Evolutionary conservation across 257 asterid genomes (phyloP).

Genomic region (Phtheirospermum japonicum): DNA sequence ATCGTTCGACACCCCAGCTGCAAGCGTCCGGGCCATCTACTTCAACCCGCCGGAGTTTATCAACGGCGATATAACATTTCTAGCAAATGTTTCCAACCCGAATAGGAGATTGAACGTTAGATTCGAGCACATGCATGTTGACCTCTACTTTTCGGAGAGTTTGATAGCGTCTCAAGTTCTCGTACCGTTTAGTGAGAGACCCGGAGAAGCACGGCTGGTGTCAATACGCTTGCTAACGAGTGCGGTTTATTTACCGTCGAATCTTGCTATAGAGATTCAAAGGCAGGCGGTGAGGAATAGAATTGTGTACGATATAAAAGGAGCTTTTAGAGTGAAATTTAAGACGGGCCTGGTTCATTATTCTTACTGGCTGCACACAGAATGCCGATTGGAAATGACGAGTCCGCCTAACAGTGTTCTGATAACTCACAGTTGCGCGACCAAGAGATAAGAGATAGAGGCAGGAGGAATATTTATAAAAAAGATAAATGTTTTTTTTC

Average conservation of each 20-base stretch:
- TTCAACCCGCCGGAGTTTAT: constrained; percentile 48
- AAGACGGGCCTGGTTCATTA: constrained; percentile 57
- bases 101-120: constrained; percentile 61
- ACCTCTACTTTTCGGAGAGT: constrained; percentile 58
- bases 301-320: constrained; percentile 53
- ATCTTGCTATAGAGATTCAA: constrained; percentile 57
- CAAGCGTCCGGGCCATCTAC: constrained; percentile 50
- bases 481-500: not conserved
- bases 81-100: constrained; percentile 83
- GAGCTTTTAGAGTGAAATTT: constrained; percentile 54
- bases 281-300: constrained; percentile 60
- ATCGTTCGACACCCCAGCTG: constrained; percentile 60
- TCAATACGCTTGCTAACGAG: constrained; percentile 62
- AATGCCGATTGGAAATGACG: constrained; percentile 74
- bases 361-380: constrained; percentile 68
- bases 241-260: constrained; percentile 58
- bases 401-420: constrained; percentile 73
- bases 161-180: constrained; percentile 49
- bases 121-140: constrained; percentile 54
- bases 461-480: not conserved
- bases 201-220: constrained; percentile 41
- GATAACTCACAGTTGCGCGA: constrained; percentile 58
- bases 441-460: constrained; percentile 65
- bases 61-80: constrained; percentile 53
- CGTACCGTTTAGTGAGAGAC: constrained; percentile 53